These are phyloP conservation scores for Fusarium sp. DNA, from an alignment of 2,329 filamentous ascomycete genomes.

Conservation along the genomic window DNA sequence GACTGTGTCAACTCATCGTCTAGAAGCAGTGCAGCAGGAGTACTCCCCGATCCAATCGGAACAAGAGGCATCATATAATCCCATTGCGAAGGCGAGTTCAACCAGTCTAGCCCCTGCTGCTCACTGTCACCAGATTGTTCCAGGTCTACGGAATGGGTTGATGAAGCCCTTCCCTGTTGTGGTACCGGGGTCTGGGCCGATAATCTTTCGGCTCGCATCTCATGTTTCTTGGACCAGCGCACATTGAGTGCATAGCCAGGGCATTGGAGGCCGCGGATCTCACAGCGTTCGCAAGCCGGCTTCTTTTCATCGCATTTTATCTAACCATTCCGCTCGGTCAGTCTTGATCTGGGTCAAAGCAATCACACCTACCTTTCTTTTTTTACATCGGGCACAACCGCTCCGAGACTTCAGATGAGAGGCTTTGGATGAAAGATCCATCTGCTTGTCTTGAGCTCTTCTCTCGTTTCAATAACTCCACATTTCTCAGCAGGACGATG, in stretches of 20 bases:
- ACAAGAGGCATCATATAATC: too few species aligned
- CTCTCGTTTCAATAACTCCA: too few species aligned
- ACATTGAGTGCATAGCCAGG: slow-evolving; percentile 14
- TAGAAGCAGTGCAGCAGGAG: neutral
- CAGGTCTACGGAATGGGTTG: neutral
- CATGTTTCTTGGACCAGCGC: slow-evolving; percentile 11
- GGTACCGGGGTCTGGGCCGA: neutral
- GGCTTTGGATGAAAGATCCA: neutral
- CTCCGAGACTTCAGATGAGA: slow-evolving; percentile 1
- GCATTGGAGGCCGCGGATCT: neutral
- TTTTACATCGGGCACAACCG: slow-evolving; percentile 5
- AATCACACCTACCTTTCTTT: neutral
- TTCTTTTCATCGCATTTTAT: slow-evolving; percentile 11
- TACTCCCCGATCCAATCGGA: neutral
- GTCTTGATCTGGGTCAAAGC: neutral
- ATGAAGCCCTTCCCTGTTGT: neutral
- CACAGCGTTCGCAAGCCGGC: slow-evolving; percentile 1
- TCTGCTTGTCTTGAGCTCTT: neutral
- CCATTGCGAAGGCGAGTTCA: neutral
- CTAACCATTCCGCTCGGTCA: neutral
- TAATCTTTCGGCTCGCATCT: neutral
- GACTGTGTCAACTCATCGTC: neutral
- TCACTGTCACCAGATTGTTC: neutral
- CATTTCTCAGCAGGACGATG: too few species aligned
- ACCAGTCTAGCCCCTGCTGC: neutral